Conservation (phyloP, 192 early-diverging fungal genomes). For the Podila clonocystis region DNA sequence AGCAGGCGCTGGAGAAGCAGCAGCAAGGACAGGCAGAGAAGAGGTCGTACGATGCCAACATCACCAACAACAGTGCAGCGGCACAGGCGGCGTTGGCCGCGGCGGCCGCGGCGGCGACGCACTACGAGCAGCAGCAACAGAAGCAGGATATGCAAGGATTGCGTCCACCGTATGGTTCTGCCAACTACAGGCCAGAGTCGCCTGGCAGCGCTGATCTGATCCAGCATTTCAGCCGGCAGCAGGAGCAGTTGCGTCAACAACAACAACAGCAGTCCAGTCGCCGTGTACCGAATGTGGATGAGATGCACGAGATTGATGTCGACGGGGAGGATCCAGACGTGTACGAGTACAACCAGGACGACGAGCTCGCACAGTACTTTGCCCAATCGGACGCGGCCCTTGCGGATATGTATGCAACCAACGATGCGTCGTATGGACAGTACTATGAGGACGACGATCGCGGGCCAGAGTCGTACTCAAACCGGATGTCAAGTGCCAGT, state of each 20-base stretch:
- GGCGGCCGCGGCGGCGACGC: constrained; percentile 19
- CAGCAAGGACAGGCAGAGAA: constrained; percentile 26
- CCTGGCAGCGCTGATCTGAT: constrained; percentile 42
- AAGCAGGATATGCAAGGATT: constrained; percentile 20
- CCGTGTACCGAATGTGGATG: neutral
- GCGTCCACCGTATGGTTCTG: constrained; percentile 1
- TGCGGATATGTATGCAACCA: constrained; percentile 7
- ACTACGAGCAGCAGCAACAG: constrained; percentile 13
- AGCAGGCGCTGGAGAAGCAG: constrained; percentile 26
- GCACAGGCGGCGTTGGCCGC: constrained; percentile 32
- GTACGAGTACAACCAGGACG: constrained; percentile 47
- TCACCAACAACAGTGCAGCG: constrained; percentile 4
- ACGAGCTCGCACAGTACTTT: constrained; percentile 44
- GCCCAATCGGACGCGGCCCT: constrained; percentile 39
- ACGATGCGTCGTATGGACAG: constrained; percentile 10
- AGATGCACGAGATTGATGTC: constrained; percentile 5
- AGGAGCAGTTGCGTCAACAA: constrained; percentile 7
- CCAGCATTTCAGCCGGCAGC: constrained; percentile 33
- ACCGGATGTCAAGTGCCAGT: neutral
- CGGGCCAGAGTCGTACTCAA: constrained; percentile 2
- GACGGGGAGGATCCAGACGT: constrained; percentile 31
- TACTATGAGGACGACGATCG: constrained; percentile 8
- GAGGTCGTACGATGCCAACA: constrained; percentile 2
- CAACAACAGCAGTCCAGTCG: constrained; percentile 1
- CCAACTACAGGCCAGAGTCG: constrained; percentile 21